Evolutionary conservation across 371 early-diverging fungal genomes (phyloP).

Genomic region (Chytridiales sp.): DNA sequence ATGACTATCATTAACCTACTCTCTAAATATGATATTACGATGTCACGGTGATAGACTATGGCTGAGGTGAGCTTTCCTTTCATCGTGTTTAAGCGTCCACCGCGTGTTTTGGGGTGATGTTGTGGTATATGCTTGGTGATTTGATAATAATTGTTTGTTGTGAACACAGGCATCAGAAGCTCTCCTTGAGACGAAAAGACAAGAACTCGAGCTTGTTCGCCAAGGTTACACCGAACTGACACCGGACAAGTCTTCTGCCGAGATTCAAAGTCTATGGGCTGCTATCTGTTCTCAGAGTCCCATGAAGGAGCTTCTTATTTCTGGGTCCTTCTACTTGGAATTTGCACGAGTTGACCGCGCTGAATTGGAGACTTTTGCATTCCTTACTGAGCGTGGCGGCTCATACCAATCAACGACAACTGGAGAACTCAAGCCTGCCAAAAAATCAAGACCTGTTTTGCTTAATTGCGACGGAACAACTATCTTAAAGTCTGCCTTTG

Average conservation of each 20-base stretch:
- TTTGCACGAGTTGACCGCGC: background rate
- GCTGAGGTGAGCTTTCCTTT: too few relatives aligned
- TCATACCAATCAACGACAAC: background rate
- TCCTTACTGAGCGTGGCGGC: slow-evolving; percentile 9
- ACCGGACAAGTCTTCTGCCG: background rate
- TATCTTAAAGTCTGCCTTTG: background rate
- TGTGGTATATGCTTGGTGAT: too few relatives aligned
- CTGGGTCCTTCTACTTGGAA: background rate
- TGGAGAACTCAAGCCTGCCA: background rate
- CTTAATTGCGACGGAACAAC: slow-evolving; percentile 1
- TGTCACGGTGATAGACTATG: too few relatives aligned
- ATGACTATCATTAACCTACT: too few relatives aligned
- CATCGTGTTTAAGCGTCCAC: too few relatives aligned
- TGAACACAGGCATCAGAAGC: background rate
- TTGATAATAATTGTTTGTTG: too few relatives aligned
- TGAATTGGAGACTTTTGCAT: slow-evolving; percentile 1
- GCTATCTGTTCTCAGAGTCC: background rate
- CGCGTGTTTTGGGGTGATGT: too few relatives aligned
- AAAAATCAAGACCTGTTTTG: slow-evolving; percentile 4
- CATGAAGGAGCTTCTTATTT: background rate
- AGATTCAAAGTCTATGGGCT: background rate
- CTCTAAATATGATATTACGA: too few relatives aligned
- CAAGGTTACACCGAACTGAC: background rate
- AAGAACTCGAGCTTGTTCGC: slow-evolving; percentile 1
- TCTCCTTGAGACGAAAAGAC: background rate